phyloP scores from a whole-genome alignment of 345 rosid genomes.

The Moricandia moricandioides region DNA sequence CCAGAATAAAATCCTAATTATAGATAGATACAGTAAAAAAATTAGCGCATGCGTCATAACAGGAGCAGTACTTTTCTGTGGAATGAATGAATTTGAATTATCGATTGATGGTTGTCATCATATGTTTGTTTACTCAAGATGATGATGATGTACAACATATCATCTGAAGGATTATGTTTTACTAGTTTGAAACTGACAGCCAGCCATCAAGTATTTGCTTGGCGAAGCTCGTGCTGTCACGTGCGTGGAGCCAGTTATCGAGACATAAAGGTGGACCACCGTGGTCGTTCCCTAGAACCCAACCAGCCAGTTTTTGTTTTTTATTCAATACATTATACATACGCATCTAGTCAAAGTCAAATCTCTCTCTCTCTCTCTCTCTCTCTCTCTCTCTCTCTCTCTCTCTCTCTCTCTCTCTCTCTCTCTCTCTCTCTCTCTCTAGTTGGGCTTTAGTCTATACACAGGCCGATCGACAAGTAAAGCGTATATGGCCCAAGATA shows the following conservation, averaged over 20 bases:
- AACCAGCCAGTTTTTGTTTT: constrained; percentile 7
- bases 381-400: neutral
- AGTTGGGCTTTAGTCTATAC: neutral
- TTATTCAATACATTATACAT: constrained; percentile 4
- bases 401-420: neutral
- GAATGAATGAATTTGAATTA: too few relatives aligned
- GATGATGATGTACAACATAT: neutral
- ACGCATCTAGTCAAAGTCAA: constrained; percentile 24
- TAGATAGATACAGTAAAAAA: neutral
- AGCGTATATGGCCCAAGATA: neutral
- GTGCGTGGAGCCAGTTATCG: constrained; percentile 34
- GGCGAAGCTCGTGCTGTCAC: constrained; percentile 31
- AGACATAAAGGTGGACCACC: constrained; percentile 31
- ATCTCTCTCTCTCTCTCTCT: neutral
- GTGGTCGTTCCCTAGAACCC: constrained; percentile 27
- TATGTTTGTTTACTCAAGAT: neutral
- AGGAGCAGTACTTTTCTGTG: too few relatives aligned
- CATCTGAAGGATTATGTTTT: neutral
- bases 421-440: neutral
- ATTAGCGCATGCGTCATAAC: neutral
- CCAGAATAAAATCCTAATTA: neutral
- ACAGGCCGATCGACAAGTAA: neutral
- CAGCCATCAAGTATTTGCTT: constrained; percentile 18
- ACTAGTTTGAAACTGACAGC: constrained; percentile 23
- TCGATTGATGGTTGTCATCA: too few relatives aligned